Conservation (phyloP, 768 basidiomycete genomes). For the Amanita molliuscula region DNA sequence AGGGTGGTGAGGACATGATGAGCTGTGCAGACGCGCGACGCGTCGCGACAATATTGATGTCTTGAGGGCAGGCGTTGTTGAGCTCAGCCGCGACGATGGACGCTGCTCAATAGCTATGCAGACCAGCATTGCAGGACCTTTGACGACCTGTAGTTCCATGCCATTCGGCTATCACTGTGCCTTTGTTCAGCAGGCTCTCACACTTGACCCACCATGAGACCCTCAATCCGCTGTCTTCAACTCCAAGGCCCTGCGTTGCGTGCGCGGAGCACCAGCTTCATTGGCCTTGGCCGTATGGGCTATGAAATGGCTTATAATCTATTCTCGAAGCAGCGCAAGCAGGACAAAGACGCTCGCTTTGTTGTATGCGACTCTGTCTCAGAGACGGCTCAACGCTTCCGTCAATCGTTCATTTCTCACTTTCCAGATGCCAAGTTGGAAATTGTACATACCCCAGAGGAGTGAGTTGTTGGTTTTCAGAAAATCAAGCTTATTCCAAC, state of each 20-base stretch:
- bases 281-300: slow-evolving; percentile 86
- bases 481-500: background rate
- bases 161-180: too few species aligned
- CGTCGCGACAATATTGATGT: slow-evolving; percentile 39
- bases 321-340: slow-evolving; percentile 61
- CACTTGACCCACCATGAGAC: slow-evolving; percentile 31
- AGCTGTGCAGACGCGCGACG: slow-evolving; percentile 18
- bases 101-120: too few species aligned
- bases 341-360: slow-evolving; percentile 44
- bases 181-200: background rate
- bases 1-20: slow-evolving; percentile 55
- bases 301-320: slow-evolving; percentile 80
- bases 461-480: slow-evolving; percentile 38
- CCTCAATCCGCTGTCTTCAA: slow-evolving; percentile 34
- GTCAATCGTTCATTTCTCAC: slow-evolving; percentile 38
- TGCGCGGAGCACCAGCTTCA: slow-evolving; percentile 56
- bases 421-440: slow-evolving; percentile 52
- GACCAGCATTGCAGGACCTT: too few species aligned
- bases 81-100: background rate
- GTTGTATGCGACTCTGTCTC: slow-evolving; percentile 72
- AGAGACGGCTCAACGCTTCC: slow-evolving; percentile 47
- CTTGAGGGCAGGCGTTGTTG: slow-evolving; percentile 34
- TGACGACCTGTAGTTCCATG: too few species aligned
- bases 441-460: slow-evolving; percentile 54
- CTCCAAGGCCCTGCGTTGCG: slow-evolving; percentile 26